Percentiles rank a stretch among this genome's conserved stretches.
phyloP scores from a whole-genome alignment of 139 green algal genomes.

The Micromonas pusilla region DNA sequence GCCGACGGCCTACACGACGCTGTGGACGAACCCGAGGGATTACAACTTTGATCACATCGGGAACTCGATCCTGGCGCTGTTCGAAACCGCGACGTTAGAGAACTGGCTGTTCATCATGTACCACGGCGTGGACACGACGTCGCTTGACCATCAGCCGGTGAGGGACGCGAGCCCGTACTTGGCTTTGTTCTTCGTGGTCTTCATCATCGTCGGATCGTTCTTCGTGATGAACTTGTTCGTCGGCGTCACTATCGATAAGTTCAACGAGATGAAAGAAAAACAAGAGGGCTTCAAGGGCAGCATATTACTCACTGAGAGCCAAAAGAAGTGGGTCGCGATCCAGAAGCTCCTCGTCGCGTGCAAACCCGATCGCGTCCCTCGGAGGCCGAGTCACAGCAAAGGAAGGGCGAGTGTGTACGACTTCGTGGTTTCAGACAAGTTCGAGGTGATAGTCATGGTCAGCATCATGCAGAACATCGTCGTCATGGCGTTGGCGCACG shows the following conservation, averaged over 20 bases:
- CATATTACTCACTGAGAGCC: slow-evolving; percentile 49
- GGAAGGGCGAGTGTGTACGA: slow-evolving; percentile 31
- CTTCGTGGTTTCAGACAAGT: slow-evolving; percentile 36
- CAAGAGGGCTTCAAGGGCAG: slow-evolving; percentile 29
- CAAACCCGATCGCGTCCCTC: slow-evolving; percentile 9
- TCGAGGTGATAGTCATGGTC: slow-evolving; percentile 50
- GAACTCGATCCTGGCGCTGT: slow-evolving; percentile 27
- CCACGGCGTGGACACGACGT: slow-evolving; percentile 41
- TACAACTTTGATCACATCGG: slow-evolving; percentile 41
- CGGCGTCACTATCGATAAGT: slow-evolving; percentile 52
- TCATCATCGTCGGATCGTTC: slow-evolving; percentile 47
- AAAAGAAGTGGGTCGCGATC: slow-evolving; percentile 56
- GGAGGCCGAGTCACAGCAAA: neutral
- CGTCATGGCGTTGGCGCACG: slow-evolving; percentile 45
- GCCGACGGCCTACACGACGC: neutral
- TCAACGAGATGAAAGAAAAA: slow-evolving; percentile 57
- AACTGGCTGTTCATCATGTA: slow-evolving; percentile 34
- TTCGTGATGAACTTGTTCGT: slow-evolving; percentile 39
- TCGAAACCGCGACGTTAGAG: slow-evolving; percentile 39
- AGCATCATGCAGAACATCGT: slow-evolving; percentile 51
- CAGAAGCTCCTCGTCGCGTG: slow-evolving; percentile 39
- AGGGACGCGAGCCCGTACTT: slow-evolving; percentile 34
- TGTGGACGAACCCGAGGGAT: neutral
- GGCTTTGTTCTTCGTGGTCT: slow-evolving; percentile 40
- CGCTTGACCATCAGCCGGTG: slow-evolving; percentile 49